phyloP scores from a whole-genome alignment of 2,329 filamentous ascomycete genomes.

The Fusarium sarcochroum region DNA sequence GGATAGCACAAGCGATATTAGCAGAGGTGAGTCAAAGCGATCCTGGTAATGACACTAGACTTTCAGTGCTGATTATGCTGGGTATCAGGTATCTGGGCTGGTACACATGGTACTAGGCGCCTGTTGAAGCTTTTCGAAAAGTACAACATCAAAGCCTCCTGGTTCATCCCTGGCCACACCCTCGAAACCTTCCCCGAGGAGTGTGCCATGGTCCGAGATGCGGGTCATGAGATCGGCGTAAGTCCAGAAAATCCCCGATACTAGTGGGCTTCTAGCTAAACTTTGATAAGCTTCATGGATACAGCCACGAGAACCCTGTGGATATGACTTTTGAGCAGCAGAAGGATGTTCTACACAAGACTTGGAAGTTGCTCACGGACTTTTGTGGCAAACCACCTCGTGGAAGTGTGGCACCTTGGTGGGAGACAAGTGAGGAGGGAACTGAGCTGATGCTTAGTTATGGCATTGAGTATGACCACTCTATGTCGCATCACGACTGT shows the following conservation, averaged over 20 bases:
- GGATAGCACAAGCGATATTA: constrained; percentile 81
- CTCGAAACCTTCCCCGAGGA: constrained; percentile 65
- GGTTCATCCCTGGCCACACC: constrained; percentile 66
- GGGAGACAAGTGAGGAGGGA: constrained; percentile 79
- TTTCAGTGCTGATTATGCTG: neutral
- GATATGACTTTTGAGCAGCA: constrained; percentile 83
- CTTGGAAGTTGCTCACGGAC: constrained; percentile 77
- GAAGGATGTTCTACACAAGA: constrained; percentile 81
- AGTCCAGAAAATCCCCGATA: constrained; percentile 63
- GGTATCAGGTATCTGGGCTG: constrained; percentile 55
- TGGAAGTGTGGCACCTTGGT: constrained; percentile 81
- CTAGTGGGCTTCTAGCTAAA: neutral
- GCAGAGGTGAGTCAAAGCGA: constrained; percentile 64
- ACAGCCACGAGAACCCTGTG: constrained; percentile 80
- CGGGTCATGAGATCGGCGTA: constrained; percentile 62
- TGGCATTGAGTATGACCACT: constrained; percentile 79
- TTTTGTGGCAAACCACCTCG: constrained; percentile 77
- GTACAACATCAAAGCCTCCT: constrained; percentile 77
- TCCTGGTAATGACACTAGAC: no score
- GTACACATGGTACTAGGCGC: constrained; percentile 75
- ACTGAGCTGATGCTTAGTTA: constrained; percentile 75
- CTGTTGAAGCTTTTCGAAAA: constrained; percentile 80
- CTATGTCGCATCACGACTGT: constrained; percentile 74
- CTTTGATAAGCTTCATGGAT: constrained; percentile 69
- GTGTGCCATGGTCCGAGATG: constrained; percentile 62